These are phyloP conservation scores for Nicotiana attenuata DNA, from an alignment of 257 asterid genomes.

Conservation along the genomic window DNA sequence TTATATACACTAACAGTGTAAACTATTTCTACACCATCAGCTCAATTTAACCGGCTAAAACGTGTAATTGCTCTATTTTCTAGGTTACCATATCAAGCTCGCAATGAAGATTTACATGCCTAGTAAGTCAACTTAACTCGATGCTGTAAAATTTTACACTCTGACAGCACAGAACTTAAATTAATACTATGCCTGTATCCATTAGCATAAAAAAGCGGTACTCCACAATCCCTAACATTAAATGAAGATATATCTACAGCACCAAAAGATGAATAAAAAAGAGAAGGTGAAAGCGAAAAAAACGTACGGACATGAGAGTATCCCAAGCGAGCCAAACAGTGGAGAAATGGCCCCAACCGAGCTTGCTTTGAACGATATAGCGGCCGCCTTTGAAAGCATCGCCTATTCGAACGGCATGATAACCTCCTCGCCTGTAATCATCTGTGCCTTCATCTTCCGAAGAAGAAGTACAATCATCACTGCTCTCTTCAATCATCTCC, in stretches of 20 bases:
- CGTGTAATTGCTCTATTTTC: no score
- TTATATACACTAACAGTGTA: no score
- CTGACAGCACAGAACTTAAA: no score
- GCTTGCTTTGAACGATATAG: constrained; percentile 82
- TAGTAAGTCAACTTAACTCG: no score
- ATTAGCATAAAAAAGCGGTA: no score
- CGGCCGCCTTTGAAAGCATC: constrained; percentile 72
- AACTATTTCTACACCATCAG: no score
- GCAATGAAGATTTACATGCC: no score
- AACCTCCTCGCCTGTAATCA: constrained; percentile 89
- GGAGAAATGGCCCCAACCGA: constrained; percentile 98
- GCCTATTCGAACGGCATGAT: constrained; percentile 82
- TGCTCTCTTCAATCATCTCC: constrained; percentile 30
- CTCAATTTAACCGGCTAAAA: no score
- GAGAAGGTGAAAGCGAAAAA: not conserved
- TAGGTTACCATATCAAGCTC: no score
- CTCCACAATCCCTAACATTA: not conserved
- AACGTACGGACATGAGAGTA: constrained; percentile 42
- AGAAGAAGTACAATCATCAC: constrained; percentile 50
- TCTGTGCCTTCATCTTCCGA: constrained; percentile 95
- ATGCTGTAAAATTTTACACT: no score
- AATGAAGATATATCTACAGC: not conserved
- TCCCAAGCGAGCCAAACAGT: constrained; percentile 99
- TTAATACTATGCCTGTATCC: no score
- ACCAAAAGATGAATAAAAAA: not conserved